Base-by-base conservation (phyloP, 805 yeast genomes). In the Schizosaccharomyces lindneri region DNA sequence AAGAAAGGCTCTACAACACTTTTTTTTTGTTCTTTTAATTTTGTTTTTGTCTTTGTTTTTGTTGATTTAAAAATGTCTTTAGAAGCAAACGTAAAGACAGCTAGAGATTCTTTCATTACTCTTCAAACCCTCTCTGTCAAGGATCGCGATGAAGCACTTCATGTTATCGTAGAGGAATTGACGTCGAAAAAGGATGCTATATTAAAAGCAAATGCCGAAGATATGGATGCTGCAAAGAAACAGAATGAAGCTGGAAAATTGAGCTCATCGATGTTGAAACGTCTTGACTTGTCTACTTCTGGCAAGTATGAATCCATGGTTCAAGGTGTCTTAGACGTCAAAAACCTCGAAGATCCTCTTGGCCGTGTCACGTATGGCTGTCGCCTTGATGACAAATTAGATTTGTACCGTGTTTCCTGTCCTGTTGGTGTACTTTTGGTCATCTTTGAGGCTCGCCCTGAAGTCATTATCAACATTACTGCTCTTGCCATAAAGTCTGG, bases 401-500 rank as follows among this genome's bases (percentile, higher is more conserved):
- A 81, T 61, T 74, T 93, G 64, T 84, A 81, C 71, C 76, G 95
- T 69, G 78, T 90, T 13, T 84, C 95, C 4, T 85, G 95, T 32
- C 98, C 99, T 15, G 88, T 93, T 4, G 99, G 99, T 21, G 97
- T 87, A 0, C 72, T 93, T 57, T 75, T 93, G 64, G 88, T 93
- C 59, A 94, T 93, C 62, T 93, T 93, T 71, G 99, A 93, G 73
- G 81, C 95, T 39, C 80, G 99, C 68, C 99, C 99, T 48, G 99
- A 93, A 71, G 98, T 93, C 11, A 93, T 93, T 74, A 98, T 98
- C 62, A 94, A 93, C 70, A 93, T 93, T 68, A 84, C 96, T 15
- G 93, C 98, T 0, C 76, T 93, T 67, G 95, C 97, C 21, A 83
- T 93, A 70, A 93, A 94, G 71, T 87, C 96, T 1, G 66, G 62